phyloP scores from a whole-genome alignment of 2,329 filamentous ascomycete genomes.

The Colletotrichum tabaci region DNA sequence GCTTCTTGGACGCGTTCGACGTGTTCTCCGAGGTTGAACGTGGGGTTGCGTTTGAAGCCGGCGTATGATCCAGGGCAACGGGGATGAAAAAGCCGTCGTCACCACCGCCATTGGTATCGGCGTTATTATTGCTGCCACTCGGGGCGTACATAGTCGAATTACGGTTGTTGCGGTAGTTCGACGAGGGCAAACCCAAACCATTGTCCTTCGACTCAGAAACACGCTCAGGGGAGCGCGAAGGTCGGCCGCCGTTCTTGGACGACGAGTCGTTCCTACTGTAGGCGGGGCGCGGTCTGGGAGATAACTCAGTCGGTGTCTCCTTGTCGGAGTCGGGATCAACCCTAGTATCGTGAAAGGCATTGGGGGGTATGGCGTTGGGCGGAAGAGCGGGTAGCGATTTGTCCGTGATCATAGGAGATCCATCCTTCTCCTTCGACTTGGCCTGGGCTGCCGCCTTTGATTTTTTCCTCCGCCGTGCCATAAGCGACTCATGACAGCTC shows the following conservation, averaged over 20 bases:
- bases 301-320: constrained; percentile 79
- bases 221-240: constrained; percentile 70
- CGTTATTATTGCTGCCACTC: constrained; percentile 51
- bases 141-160: constrained; percentile 77
- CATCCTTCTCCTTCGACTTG: constrained; percentile 75
- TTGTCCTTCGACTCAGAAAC: constrained; percentile 64
- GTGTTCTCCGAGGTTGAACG: constrained; percentile 66
- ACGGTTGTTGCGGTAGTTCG: constrained; percentile 83
- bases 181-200: constrained; percentile 79
- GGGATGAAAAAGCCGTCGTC: constrained; percentile 82
- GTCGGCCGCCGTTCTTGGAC: constrained; percentile 68
- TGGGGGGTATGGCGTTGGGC: constrained; percentile 77
- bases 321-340: constrained; percentile 69
- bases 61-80: constrained; percentile 80
- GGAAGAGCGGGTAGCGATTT: constrained; percentile 95
- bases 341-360: constrained; percentile 73
- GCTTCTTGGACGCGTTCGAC: constrained; percentile 61
- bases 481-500: constrained; percentile 97
- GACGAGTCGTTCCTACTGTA: constrained; percentile 69
- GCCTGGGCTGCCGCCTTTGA: constrained; percentile 77
- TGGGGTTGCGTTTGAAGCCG: constrained; percentile 69
- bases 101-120: constrained; percentile 56
- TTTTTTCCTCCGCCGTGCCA: constrained; percentile 92
- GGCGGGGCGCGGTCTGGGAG: constrained; percentile 70
- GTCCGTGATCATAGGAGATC: constrained; percentile 80